Conservation (phyloP, 768 basidiomycete genomes). For the Boletus vinaceobasis region DNA sequence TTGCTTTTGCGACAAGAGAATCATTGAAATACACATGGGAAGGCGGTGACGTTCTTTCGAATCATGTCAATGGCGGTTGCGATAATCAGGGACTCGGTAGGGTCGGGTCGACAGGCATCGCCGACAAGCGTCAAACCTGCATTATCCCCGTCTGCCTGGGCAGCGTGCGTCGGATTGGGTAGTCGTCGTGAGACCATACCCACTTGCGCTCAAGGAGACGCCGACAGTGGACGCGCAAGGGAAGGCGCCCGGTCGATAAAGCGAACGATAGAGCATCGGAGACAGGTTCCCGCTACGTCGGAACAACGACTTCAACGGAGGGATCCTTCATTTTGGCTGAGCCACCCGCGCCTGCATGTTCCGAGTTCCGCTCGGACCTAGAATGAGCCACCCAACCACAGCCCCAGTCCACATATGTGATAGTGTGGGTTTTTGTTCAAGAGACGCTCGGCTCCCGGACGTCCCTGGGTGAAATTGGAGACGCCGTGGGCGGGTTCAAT, state of each 20-base stretch:
- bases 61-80: background rate
- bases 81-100: background rate
- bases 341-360: background rate
- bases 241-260: background rate
- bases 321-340: background rate
- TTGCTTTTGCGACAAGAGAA: background rate
- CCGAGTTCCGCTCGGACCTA: background rate
- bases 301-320: background rate
- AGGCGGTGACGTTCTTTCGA: background rate
- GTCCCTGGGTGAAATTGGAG: no score
- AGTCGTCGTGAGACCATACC: background rate
- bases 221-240: background rate
- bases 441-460: no score
- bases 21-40: background rate
- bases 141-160: constrained; percentile 35
- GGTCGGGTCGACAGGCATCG: background rate
- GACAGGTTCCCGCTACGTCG: no score
- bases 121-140: background rate
- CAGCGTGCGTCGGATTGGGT: background rate
- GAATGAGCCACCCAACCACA: no score
- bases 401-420: no score
- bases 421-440: no score
- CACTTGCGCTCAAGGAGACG: background rate
- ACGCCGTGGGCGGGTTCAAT: no score
- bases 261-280: background rate